These are phyloP conservation scores for Chlamydomonas reinhardtii DNA, from an alignment of 163 green algal genomes.

Conservation along the genomic window DNA sequence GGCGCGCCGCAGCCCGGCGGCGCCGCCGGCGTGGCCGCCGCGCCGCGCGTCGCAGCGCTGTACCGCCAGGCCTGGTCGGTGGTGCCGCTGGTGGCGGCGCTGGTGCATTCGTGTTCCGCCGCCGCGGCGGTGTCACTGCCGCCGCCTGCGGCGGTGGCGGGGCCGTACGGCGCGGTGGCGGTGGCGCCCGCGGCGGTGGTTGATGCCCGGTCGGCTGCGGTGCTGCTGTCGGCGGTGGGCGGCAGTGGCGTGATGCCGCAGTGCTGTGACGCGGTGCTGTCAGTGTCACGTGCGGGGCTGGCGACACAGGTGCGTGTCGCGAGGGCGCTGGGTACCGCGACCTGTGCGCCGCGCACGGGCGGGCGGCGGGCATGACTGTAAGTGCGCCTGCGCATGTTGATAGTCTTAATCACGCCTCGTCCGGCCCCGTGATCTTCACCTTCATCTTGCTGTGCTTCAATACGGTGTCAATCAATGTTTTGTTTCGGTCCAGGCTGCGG, in stretches of 20 bases:
- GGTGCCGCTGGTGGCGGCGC: conserved; percentile 24
- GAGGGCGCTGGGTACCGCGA: too few species aligned
- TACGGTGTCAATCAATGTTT: too few species aligned
- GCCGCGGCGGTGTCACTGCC: conserved; percentile 14
- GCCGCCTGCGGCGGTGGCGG: not conserved
- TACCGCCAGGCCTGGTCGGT: conserved; percentile 27
- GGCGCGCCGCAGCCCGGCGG: not conserved
- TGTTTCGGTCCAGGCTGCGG: not conserved
- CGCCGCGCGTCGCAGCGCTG: conserved; percentile 4
- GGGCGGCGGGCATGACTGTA: too few species aligned
- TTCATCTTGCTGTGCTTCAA: too few species aligned
- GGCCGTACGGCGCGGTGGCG: not conserved
- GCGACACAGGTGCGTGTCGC: not conserved
- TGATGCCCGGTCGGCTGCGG: conserved; percentile 5
- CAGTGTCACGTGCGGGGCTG: not conserved
- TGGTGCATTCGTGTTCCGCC: conserved; percentile 3
- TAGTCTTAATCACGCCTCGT: too few species aligned
- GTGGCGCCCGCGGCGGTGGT: not conserved
- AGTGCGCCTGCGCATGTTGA: too few species aligned
- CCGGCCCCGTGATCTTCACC: too few species aligned
- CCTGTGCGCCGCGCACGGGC: too few species aligned
- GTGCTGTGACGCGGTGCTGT: conserved; percentile 24
- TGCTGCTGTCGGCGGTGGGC: conserved; percentile 20
- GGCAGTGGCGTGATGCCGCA: conserved; percentile 7
- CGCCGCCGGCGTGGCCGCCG: not conserved